These are phyloP conservation scores for Ottelia alismoides DNA, from an alignment of 106 monocot genomes.

Conservation along the genomic window DNA sequence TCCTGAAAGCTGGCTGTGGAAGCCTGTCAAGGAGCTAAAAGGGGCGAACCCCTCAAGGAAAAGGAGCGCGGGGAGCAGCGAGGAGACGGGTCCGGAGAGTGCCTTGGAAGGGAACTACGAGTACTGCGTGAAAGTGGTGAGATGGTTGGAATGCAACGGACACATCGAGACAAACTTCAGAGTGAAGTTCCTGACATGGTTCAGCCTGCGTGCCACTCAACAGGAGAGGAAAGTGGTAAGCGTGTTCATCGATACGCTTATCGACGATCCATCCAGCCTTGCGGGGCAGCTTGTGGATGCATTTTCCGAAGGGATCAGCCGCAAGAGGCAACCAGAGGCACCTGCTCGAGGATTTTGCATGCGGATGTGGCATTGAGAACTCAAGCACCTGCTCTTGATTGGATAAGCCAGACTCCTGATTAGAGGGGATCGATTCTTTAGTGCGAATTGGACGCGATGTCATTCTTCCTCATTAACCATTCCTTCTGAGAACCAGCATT, in stretches of 20 bases:
- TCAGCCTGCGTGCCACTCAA: slow-evolving; percentile 50
- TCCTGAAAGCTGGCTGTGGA: slow-evolving; percentile 4
- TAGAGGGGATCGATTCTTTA: too few species aligned
- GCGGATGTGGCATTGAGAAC: slow-evolving; percentile 23
- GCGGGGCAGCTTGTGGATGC: slow-evolving; percentile 28
- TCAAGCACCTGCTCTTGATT: too few species aligned
- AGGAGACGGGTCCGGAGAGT: too few species aligned
- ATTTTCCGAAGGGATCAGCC: slow-evolving; percentile 20
- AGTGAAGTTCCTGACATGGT: slow-evolving; percentile 92
- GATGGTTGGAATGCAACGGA: slow-evolving; percentile 60
- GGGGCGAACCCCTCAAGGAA: slow-evolving; percentile 36
- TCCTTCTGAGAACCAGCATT: too few species aligned
- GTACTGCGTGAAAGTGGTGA: slow-evolving; percentile 66
- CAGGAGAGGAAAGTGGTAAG: slow-evolving; percentile 27
- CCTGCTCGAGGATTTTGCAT: slow-evolving; percentile 27
- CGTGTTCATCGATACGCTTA: slow-evolving; percentile 22
- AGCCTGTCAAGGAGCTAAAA: slow-evolving; percentile 18
- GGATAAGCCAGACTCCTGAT: too few species aligned
- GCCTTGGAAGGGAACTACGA: slow-evolving; percentile 40
- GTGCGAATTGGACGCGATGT: too few species aligned
- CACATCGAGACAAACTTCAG: slow-evolving; percentile 68
- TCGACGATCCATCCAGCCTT: slow-evolving; percentile 28
- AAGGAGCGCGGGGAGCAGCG: slow-evolving; percentile 1
- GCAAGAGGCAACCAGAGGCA: slow-evolving; percentile 2
- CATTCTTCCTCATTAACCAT: too few species aligned